Base-by-base conservation (phyloP, 2,329 filamentous ascomycete genomes). In the Exophiala aquamarina region DNA sequence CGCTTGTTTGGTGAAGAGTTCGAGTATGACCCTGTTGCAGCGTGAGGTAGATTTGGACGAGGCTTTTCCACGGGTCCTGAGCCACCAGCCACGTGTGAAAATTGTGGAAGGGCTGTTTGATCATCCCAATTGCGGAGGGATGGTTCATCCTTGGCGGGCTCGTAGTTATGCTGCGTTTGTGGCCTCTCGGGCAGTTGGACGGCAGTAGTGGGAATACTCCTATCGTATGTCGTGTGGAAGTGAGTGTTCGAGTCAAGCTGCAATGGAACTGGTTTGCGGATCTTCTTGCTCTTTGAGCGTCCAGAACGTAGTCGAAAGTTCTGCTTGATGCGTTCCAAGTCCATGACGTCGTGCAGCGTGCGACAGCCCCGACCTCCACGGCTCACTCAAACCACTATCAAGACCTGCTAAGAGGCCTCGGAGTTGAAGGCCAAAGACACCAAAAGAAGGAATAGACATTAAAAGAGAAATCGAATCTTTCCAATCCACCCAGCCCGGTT, bases 291-390 rank as follows among this genome's bases (percentile, higher is more conserved):
- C n/a, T 26, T 26, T 15, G 43, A 40, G 29, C 55, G 50, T 6
- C 57, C 53, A 28, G 57, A 56, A 15, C 57, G 55, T 33, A 59
- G 44, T 26, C 57, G 53, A n/a, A 59, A 50, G 37, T 50, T 56
- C 46, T 59, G 57, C 47, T 59, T 59, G 39, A 57, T 47, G 17
- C 55, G 39, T 35, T 59, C 57, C 35, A 59, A 38, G 40, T 59
- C 57, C 57, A 59, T 59, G 31, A 21, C 44, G 39, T 19, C 14
- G 26, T 23, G 17, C 13, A 18, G n/a, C 26, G 9, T 7, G 20
- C n/a, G 33, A n/a, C n/a, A n/a, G n/a, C n/a, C n/a, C n/a, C 13
- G 2, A 40, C 19, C 20, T 4, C 17, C 28, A 11, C n/a, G 23
- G 11, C 20, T 21, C 35, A 29, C 4, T 32, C 18, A 35, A n/a